These are phyloP conservation scores for Cystoderma amianthinum DNA, from an alignment of 768 basidiomycete species.

Conservation along the genomic window DNA sequence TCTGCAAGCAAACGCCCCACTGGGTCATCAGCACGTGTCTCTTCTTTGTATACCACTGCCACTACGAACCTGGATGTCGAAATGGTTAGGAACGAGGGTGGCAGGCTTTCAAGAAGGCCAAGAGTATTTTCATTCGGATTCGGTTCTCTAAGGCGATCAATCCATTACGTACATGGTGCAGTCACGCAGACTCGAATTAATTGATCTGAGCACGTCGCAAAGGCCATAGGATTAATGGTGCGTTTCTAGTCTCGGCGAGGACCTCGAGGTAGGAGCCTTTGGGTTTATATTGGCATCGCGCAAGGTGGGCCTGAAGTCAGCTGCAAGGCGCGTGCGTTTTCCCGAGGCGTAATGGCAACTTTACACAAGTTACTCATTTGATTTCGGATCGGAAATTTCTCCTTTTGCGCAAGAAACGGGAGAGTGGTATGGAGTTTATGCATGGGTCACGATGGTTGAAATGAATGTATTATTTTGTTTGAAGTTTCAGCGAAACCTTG, in stretches of 20 bases:
- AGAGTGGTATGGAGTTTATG: neutral
- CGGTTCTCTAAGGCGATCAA: neutral
- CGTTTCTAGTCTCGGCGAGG: no score
- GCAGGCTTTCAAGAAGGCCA: neutral
- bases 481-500: neutral
- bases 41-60: neutral
- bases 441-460: neutral
- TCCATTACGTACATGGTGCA: neutral
- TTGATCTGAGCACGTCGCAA: no score
- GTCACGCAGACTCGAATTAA: no score
- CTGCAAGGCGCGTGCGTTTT: no score
- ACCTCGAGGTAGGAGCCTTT: no score
- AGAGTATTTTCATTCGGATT: neutral
- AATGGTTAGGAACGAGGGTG: neutral
- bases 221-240: no score
- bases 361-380: no score
- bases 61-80: no score
- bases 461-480: neutral
- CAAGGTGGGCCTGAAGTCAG: no score
- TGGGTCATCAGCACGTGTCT: neutral
- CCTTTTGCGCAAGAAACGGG: neutral
- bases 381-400: no score
- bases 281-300: no score
- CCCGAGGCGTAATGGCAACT: no score
- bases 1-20: neutral